phyloP scores from a whole-genome alignment of 768 basidiomycete species.

The Roridomyces roridus region DNA sequence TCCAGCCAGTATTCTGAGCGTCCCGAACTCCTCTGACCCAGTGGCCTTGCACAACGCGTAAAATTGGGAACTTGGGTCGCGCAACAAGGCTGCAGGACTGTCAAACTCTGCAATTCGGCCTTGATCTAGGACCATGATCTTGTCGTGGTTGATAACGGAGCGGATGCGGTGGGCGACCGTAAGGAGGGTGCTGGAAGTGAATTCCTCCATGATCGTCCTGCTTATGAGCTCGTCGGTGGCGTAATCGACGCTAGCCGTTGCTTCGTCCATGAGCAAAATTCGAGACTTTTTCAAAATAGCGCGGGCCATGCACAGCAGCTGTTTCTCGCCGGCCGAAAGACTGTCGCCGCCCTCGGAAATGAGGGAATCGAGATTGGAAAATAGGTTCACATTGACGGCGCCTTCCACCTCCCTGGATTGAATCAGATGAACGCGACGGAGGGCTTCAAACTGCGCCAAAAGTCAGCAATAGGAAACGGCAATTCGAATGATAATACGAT shows the following conservation, averaged over 20 bases:
- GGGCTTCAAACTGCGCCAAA: conserved; percentile 69
- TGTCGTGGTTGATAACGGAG: conserved; percentile 84
- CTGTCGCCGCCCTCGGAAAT: conserved; percentile 90
- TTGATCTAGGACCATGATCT: conserved; percentile 80
- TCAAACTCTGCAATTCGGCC: conserved; percentile 83
- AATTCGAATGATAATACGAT: too few relatives aligned
- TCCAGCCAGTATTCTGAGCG: conserved; percentile 70
- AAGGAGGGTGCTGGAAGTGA: conserved; percentile 79
- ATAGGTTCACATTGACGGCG: conserved; percentile 72
- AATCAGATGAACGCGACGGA: conserved; percentile 82
- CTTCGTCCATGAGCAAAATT: conserved; percentile 84
- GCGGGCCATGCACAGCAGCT: conserved; percentile 85
- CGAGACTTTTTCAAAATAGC: conserved; percentile 81
- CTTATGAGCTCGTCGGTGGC: conserved; percentile 83
- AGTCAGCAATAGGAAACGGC: too few relatives aligned
- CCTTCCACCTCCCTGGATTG: conserved; percentile 53
- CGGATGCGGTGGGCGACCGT: conserved; percentile 83
- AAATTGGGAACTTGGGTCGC: conserved; percentile 63
- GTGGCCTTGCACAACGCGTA: conserved; percentile 74
- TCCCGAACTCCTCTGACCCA: conserved; percentile 72
- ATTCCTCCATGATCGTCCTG: conserved; percentile 82
- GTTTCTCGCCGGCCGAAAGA: conserved; percentile 85
- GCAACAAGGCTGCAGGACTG: conserved; percentile 60
- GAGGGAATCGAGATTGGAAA: conserved; percentile 73
- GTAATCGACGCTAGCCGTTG: conserved; percentile 5